These are phyloP conservation scores for Leishmania lainsoni DNA, from an alignment of 208 protist genomes.

Conservation along the genomic window DNA sequence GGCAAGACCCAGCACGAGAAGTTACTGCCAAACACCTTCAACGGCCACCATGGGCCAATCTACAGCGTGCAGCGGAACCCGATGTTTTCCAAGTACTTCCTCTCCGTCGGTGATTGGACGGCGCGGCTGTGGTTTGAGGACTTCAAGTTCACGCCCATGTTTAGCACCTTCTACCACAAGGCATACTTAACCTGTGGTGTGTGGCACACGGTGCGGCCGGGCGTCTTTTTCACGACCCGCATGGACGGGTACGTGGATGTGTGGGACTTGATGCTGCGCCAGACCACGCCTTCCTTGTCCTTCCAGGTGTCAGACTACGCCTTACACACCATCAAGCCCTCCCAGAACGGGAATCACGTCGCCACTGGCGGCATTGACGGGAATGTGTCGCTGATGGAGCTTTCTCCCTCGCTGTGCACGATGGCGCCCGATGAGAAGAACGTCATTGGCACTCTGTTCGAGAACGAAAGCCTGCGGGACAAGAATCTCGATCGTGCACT, in stretches of 20 bases:
- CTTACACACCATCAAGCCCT: conserved; percentile 85
- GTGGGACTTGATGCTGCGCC: conserved; percentile 96
- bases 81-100: conserved; percentile 96
- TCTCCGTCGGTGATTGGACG: conserved; percentile 97
- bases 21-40: conserved; percentile 93
- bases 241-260: conserved; percentile 96
- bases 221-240: conserved; percentile 96
- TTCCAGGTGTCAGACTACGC: conserved; percentile 92
- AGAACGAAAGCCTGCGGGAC: conserved; percentile 93
- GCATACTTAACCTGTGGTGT: conserved; percentile 94
- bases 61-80: conserved; percentile 96
- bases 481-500: conserved; percentile 92
- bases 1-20: conserved; percentile 94
- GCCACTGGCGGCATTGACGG: conserved; percentile 94
- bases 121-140: conserved; percentile 97
- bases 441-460: conserved; percentile 89
- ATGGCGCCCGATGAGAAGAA: conserved; percentile 89
- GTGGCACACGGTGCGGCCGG: conserved; percentile 94
- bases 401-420: conserved; percentile 90
- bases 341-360: conserved; percentile 80
- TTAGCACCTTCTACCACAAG: conserved; percentile 96
- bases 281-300: conserved; percentile 92
- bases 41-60: conserved; percentile 96
- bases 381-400: conserved; percentile 93
- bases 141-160: conserved; percentile 94